These are phyloP conservation scores for Crassisporium funariophilum DNA, from an alignment of 768 basidiomycete genomes.

Conservation along the genomic window DNA sequence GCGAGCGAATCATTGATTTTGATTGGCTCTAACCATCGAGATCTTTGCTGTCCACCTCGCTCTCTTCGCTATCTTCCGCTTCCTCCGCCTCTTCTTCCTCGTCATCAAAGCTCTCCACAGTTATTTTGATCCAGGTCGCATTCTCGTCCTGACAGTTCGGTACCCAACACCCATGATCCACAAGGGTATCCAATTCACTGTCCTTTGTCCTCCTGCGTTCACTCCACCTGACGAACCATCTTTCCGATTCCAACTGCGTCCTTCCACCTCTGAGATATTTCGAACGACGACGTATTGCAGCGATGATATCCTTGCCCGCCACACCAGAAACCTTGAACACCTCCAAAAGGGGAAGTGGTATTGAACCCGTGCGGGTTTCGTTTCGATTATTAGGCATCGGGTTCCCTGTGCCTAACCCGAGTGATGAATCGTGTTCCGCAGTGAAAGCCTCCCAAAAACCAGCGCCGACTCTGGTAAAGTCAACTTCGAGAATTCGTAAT, in stretches of 20 bases:
- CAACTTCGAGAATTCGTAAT: constrained; percentile 43
- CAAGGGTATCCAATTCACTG: constrained; percentile 37
- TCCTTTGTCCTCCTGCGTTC: constrained; percentile 36
- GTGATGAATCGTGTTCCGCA: constrained; percentile 2
- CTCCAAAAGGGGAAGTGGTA: constrained; percentile 30
- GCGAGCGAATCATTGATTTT: too few relatives aligned
- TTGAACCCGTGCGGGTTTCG: too few relatives aligned
- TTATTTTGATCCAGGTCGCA: constrained; percentile 21
- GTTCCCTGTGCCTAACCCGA: background rate
- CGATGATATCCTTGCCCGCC: constrained; percentile 22
- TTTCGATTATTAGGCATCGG: constrained; percentile 2
- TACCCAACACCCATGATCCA: constrained; percentile 35
- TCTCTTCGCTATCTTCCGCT: constrained; percentile 21
- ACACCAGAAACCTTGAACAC: constrained; percentile 31
- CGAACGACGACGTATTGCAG: constrained; percentile 19
- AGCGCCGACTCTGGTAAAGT: constrained; percentile 38
- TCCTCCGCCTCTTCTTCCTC: constrained; percentile 33
- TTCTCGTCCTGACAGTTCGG: constrained; percentile 12
- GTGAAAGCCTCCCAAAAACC: constrained; percentile 37
- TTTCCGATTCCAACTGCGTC: constrained; percentile 6
- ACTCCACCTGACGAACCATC: constrained; percentile 38
- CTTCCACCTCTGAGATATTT: background rate
- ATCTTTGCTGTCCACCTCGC: constrained; percentile 18
- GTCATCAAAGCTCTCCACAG: constrained; percentile 32
- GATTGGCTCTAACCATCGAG: constrained; percentile 1